These are phyloP conservation scores for Firmiana major DNA, from an alignment of 345 rosid genomes.

Conservation along the genomic window DNA sequence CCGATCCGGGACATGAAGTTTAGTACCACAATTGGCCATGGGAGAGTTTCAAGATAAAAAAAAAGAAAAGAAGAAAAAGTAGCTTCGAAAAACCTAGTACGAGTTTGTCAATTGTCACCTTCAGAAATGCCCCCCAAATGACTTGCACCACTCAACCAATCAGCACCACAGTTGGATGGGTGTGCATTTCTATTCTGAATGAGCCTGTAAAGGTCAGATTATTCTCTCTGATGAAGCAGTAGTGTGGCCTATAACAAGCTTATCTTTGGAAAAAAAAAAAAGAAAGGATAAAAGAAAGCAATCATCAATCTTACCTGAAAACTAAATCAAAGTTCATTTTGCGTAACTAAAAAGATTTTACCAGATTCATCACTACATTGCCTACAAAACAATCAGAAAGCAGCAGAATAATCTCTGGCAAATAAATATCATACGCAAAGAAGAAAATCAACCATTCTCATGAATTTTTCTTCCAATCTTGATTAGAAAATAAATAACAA, in stretches of 20 bases:
- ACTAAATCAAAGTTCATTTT: not conserved
- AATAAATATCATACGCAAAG: not conserved
- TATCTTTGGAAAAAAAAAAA: too few relatives aligned
- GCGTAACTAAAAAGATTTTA: not conserved
- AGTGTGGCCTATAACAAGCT: not conserved
- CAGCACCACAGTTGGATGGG: not conserved
- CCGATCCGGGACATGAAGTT: not conserved
- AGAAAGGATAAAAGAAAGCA: not conserved
- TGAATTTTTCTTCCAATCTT: not conserved
- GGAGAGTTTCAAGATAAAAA: not conserved
- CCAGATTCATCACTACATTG: constrained; percentile 8
- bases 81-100: not conserved
- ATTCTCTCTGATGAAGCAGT: not conserved
- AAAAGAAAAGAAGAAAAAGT: not conserved
- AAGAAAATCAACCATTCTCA: not conserved
- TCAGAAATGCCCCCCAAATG: not conserved
- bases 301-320: not conserved
- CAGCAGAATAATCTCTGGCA: not conserved
- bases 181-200: not conserved
- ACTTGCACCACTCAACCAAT: not conserved
- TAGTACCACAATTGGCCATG: not conserved
- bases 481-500: not conserved
- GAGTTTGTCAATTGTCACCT: not conserved
- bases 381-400: not conserved
- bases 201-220: not conserved